Base-by-base conservation (phyloP, 805 yeast genomes). In the Saturnispora diversa region DNA sequence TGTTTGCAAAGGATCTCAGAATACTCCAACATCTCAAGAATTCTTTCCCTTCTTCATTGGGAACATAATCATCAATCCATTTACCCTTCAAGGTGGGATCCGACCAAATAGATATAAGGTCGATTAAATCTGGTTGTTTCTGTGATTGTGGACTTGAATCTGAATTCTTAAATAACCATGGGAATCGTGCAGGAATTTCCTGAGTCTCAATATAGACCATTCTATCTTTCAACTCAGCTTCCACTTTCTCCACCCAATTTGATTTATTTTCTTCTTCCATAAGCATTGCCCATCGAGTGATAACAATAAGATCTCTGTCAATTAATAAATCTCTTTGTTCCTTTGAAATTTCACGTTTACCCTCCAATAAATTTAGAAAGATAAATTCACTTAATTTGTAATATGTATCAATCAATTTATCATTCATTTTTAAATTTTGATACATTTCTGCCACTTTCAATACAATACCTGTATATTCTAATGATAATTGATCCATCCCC, bases 391-490 rank as follows among this genome's bases (percentile, higher is more conserved):
- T 43, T 26, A 59, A 39, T 28, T 47, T 48, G n/a, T 43, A 34
- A 31, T 59, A 87, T 7, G 84, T 61, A 46, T 69, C 66, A 27
- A 74, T 67, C 0, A 95, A 94, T 39, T 80, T 82, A 11, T 74
- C 74, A 24, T 54, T 48, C 75, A 73, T 69, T 16, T 68, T 70
- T 50, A 86, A 59, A 30, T 79, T 68, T 52, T 85, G 95, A 55
- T 76, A 84, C 86, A 86, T 81, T 53, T 87, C 95, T 9, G 82
- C 94, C 26, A 85, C 65, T 53, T 88, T 85, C 57, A 90, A 66
- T 53, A 88, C 94, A 39, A 90, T 75, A 0, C 97, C 96, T 0
- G 97, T 88, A 58, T 84, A 88, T 53, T 84, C 90, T 53, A 85
- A 92, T 42, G 76, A 68, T 24, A 82, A 50, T 9, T 70, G 71